Conservation (phyloP, 2,329 filamentous ascomycete species). For the Didymellaceae sp. region DNA sequence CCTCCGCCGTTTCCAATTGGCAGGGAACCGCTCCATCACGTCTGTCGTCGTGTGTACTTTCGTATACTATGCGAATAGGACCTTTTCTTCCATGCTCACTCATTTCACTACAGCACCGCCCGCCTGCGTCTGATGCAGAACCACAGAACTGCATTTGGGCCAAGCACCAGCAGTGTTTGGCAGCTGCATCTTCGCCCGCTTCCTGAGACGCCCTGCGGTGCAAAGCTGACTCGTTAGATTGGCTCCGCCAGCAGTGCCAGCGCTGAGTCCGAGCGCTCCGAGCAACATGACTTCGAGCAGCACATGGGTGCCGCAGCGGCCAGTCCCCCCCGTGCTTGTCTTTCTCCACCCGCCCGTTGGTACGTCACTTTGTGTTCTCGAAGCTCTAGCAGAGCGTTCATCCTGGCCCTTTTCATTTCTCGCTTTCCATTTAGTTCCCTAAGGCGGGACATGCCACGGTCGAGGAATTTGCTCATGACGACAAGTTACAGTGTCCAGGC, state of each 20-base stretch:
- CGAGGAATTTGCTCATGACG: constrained; percentile 15
- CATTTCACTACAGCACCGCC: not conserved
- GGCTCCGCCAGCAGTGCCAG: constrained; percentile 11
- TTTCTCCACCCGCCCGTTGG: constrained; percentile 5
- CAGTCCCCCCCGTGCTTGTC: constrained; percentile 4
- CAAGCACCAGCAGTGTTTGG: constrained; percentile 2
- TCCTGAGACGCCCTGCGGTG: constrained; percentile 12
- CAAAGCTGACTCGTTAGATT: constrained; percentile 20
- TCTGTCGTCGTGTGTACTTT: constrained; percentile 1
- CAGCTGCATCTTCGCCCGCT: constrained; percentile 3
- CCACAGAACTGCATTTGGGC: not conserved
- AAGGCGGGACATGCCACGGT: constrained; percentile 1
- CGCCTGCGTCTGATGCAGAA: not conserved
- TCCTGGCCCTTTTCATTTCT: constrained; percentile 15
- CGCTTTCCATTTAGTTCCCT: not conserved
- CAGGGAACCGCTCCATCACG: not conserved
- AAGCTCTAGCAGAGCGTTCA: constrained; percentile 1
- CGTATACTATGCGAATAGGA: constrained; percentile 1
- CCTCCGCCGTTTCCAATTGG: constrained; percentile 11
- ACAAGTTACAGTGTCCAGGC: not conserved
- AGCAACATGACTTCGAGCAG: constrained; percentile 10
- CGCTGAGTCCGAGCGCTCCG: constrained; percentile 11
- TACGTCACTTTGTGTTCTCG: constrained; percentile 16
- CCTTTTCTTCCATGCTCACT: no score
- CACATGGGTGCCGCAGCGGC: constrained; percentile 13